Conservation (phyloP, 2,329 filamentous ascomycete genomes). For the Fusarium tuaranense region DNA sequence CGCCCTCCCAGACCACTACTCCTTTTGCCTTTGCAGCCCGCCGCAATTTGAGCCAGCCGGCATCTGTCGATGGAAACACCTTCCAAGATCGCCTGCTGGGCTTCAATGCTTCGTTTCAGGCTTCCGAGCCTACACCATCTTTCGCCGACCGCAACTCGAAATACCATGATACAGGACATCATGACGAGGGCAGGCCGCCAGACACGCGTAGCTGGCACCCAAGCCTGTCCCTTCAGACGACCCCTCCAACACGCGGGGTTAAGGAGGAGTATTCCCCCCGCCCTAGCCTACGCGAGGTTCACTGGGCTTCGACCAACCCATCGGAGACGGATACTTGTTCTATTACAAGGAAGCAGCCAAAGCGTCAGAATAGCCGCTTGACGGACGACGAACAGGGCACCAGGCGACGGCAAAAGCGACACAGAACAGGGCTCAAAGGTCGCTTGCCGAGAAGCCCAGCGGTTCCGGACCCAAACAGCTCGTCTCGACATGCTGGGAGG, state of each 20-base stretch:
- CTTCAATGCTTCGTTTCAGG: neutral
- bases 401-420: conserved; percentile 16
- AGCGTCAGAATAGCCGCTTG: conserved; percentile 33
- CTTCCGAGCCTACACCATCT: neutral
- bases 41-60: neutral
- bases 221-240: neutral
- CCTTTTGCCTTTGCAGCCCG: neutral
- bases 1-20: conserved; percentile 7
- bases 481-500: neutral
- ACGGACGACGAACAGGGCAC: conserved; percentile 22
- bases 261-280: neutral
- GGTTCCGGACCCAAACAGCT: neutral
- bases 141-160: conserved; percentile 11
- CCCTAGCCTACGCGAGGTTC: neutral
- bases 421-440: neutral
- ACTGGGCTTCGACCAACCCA: conserved; percentile 3
- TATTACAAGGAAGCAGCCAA: conserved; percentile 21
- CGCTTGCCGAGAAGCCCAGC: neutral
- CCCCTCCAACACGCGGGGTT: conserved; percentile 8
- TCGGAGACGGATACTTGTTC: conserved; percentile 11
- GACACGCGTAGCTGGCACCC: neutral
- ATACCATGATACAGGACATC: conserved; percentile 10
- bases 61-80: conserved; percentile 5
- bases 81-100: conserved; percentile 7
- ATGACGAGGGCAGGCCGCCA: conserved; percentile 25